phyloP scores from a whole-genome alignment of 164 flowering plant genomes.

The Cinnamomum chago region DNA sequence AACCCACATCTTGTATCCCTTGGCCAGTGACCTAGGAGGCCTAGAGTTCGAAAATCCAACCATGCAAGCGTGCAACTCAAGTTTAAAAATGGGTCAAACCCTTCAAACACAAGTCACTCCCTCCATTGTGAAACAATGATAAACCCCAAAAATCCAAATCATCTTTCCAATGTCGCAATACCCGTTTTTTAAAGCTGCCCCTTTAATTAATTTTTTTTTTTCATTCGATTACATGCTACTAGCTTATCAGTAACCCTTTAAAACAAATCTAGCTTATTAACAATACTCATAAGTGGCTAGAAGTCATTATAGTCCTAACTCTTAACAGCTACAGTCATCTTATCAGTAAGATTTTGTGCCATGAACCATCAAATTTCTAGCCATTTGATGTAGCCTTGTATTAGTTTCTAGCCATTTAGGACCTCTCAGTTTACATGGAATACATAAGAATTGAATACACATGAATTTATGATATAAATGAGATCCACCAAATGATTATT shows the following conservation, averaged over 20 bases:
- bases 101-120: slow-evolving; percentile 49
- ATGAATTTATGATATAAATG: too few species aligned
- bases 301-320: not conserved
- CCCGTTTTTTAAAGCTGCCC: too few species aligned
- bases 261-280: not conserved
- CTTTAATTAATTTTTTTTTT: not conserved
- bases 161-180: slow-evolving; percentile 13
- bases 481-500: too few species aligned
- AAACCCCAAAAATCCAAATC: slow-evolving; percentile 10
- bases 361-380: too few species aligned
- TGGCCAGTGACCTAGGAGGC: slow-evolving; percentile 64
- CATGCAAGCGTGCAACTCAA: slow-evolving; percentile 46
- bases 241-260: not conserved
- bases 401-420: too few species aligned
- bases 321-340: not conserved
- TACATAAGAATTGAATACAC: too few species aligned
- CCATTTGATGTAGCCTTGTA: too few species aligned
- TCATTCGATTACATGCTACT: too few species aligned
- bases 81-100: slow-evolving; percentile 23
- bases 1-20: slow-evolving; percentile 42
- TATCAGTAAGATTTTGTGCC: not conserved
- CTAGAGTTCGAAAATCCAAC: slow-evolving; percentile 39
- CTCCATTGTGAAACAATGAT: slow-evolving; percentile 27
- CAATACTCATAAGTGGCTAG: not conserved
- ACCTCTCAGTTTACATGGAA: too few species aligned